Evolutionary conservation across 805 yeast species (phyloP), one percentile per base, ranked within the genome.

Genomic region (Naumovozyma castellii): DNA sequence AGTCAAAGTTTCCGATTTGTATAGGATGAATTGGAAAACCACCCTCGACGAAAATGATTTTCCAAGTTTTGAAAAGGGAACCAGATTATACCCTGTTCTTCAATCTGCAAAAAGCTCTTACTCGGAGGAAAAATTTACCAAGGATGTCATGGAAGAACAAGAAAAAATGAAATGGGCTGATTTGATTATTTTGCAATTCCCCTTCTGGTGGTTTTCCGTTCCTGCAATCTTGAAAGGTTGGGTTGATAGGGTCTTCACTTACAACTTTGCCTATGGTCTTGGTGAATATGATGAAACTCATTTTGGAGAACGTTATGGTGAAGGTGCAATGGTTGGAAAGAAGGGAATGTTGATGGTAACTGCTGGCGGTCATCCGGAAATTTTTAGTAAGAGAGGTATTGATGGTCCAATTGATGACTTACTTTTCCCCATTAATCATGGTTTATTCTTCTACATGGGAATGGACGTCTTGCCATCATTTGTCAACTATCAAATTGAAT

Each of bases 211-310:
- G 56, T 48, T 40, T 40, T 34, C 41, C 2, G 40, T 49, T 48
- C 56, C 51, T 9, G 53, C 53, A 12, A 51, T 49, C n/a, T 44
- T 51, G 13, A 52, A 51, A 32, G 54, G 56, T 5, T 51, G 54
- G 48, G 35, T 51, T 15, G 54, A 48, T 10, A 39, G 54, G 8
- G 32, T 29, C 13, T 29, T 29, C 15, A 8, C 5, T 13, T 9
- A 9, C 13, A n/a, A 5, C 5, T 29, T 29, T 12, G 56, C 53
- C 34, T 52, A 52, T 20, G 34, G 35, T 9, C 32, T 38, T 13
- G 34, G 37, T 18, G 18, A 32, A 12, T 22, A 22, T 22, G 10
- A 22, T 10, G 27, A 22, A 10, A 22, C 6, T 6, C 43, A 3
- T 51, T 18, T 34, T 49, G 53, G 25, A 38, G 32, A 29, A 51